phyloP scores from a whole-genome alignment of 2,329 filamentous ascomycete genomes.

The Chrysoporthe austroafricana region DNA sequence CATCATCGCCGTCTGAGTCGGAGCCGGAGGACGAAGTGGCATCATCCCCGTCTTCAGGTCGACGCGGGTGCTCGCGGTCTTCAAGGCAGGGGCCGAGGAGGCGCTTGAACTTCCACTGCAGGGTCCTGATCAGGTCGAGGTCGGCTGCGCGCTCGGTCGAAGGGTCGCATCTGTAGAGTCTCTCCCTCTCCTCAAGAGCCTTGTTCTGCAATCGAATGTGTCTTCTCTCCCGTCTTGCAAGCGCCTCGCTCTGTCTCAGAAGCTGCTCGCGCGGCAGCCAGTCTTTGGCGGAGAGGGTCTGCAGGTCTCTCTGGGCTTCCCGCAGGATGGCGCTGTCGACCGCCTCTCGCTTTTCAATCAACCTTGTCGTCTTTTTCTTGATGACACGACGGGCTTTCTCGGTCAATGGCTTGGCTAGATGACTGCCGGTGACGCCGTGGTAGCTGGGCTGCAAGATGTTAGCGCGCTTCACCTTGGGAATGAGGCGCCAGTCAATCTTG shows the following conservation, averaged over 20 bases:
- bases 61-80: not conserved
- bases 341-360: conserved; percentile 31
- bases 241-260: conserved; percentile 22
- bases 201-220: conserved; percentile 25
- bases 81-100: conserved; percentile 31
- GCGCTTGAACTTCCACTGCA: conserved; percentile 31
- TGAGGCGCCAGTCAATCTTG: not conserved
- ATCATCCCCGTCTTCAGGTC: not conserved
- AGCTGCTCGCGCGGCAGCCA: conserved; percentile 27
- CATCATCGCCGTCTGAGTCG: not conserved
- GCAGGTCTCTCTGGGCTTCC: conserved; percentile 20
- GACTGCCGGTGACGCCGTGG: not conserved
- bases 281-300: conserved; percentile 21
- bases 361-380: conserved; percentile 25
- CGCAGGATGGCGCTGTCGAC: conserved; percentile 31
- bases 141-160: conserved; percentile 29
- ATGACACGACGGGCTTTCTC: conserved; percentile 25
- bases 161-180: conserved; percentile 26
- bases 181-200: conserved; percentile 28
- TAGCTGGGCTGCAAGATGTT: not conserved
- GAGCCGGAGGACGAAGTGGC: not conserved
- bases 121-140: conserved; percentile 28
- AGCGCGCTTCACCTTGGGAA: not conserved
- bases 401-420: conserved; percentile 29
- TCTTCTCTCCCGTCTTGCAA: conserved; percentile 29